A percentile compares a stretch with the other conserved stretches of the same genome.
Conservation (phyloP, 495 filamentous ascomycete species). For the Lichenothelia convexa region DNA sequence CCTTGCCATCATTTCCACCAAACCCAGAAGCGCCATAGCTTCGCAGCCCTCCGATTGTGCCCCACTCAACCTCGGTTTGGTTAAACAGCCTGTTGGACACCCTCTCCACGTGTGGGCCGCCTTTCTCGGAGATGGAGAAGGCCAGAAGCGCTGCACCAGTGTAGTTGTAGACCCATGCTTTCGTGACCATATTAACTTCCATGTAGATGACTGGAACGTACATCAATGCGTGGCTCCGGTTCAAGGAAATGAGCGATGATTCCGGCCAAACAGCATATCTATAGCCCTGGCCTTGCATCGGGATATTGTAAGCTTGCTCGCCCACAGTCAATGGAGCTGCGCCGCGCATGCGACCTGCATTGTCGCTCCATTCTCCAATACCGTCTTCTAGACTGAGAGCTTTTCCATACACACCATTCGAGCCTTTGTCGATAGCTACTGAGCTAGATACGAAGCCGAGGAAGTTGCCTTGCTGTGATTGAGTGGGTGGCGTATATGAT, state of each 20-base stretch:
- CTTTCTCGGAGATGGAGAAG: slow-evolving; percentile 13
- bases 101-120: slow-evolving; percentile 16
- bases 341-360: slow-evolving; percentile 16
- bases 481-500: slow-evolving; percentile 14
- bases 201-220: slow-evolving; percentile 21
- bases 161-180: slow-evolving; percentile 15
- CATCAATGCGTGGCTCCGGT: slow-evolving; percentile 13
- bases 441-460: slow-evolving; percentile 15
- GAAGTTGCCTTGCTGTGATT: slow-evolving; percentile 11
- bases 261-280: slow-evolving; percentile 22
- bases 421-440: slow-evolving; percentile 15
- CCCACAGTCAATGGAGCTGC: slow-evolving; percentile 18
- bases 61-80: slow-evolving; percentile 18
- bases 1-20: slow-evolving; percentile 17
- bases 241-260: slow-evolving; percentile 18
- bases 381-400: slow-evolving; percentile 15
- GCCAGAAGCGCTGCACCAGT: slow-evolving; percentile 16
- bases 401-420: slow-evolving; percentile 14
- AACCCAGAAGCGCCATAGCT: slow-evolving; percentile 20
- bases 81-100: slow-evolving; percentile 14
- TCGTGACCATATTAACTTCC: slow-evolving; percentile 14
- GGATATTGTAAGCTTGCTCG: slow-evolving; percentile 14
- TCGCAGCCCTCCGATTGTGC: slow-evolving; percentile 17
- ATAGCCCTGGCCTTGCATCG: slow-evolving; percentile 8
- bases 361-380: slow-evolving; percentile 19